Conservation (phyloP, 2,329 filamentous ascomycete genomes). For the Alternaria angustiovoidea region DNA sequence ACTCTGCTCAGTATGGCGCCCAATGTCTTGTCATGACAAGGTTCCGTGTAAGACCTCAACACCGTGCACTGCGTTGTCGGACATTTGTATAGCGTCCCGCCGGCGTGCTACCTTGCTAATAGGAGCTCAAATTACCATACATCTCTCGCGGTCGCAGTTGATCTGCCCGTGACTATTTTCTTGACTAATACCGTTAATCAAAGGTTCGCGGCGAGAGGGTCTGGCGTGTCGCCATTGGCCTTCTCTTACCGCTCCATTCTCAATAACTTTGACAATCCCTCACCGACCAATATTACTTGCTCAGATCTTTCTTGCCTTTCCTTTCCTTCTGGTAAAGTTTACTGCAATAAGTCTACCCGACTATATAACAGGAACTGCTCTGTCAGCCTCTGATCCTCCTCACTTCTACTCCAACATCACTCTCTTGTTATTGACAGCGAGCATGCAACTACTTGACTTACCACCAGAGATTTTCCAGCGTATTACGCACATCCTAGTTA, state of each 20-base stretch:
- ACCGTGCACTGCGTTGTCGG: background rate
- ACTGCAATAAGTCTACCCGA: too few relatives aligned
- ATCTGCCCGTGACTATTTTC: background rate
- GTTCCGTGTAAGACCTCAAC: background rate
- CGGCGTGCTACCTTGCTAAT: background rate
- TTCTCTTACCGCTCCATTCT: too few relatives aligned
- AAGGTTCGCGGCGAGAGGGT: background rate
- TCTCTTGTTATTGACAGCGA: background rate
- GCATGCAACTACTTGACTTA: background rate
- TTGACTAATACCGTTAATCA: background rate
- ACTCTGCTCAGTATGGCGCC: background rate
- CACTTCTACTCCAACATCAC: background rate
- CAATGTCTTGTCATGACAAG: background rate
- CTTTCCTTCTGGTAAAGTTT: too few relatives aligned
- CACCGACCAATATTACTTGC: too few relatives aligned
- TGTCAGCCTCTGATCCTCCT: rapidly evolving
- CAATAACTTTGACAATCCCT: too few relatives aligned
- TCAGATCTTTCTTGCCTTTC: too few relatives aligned
- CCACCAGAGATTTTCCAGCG: background rate
- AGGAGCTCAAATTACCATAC: background rate
- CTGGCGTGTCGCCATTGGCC: background rate
- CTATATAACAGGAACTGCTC: background rate
- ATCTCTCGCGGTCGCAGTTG: background rate
- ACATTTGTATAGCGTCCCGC: background rate
- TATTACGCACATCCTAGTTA: background rate